phyloP scores from a whole-genome alignment of 768 basidiomycete species.

The Postia placenta region DNA sequence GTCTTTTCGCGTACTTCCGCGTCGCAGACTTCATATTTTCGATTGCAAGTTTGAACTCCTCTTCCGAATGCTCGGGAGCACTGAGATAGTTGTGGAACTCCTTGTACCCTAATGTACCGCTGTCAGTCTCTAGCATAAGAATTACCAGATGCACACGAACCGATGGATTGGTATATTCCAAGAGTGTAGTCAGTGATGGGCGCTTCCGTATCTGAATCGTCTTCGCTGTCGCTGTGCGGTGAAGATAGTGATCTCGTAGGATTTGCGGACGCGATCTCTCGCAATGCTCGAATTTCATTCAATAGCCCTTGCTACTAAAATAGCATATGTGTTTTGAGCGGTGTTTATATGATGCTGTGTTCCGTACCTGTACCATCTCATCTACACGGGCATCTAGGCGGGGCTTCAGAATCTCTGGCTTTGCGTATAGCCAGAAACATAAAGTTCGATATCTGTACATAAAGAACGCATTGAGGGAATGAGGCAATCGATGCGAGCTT shows the following conservation, averaged over 20 bases:
- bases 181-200: constrained; percentile 53
- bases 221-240: background rate
- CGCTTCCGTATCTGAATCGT: background rate
- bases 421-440: constrained; percentile 88
- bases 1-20: constrained; percentile 85
- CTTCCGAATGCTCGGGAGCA: constrained; percentile 29
- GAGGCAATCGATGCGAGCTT: background rate
- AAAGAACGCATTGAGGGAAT: too few relatives aligned
- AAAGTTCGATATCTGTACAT: constrained; percentile 84
- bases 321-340: background rate
- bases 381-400: constrained; percentile 81
- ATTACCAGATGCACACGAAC: constrained; percentile 30
- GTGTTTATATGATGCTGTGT: background rate
- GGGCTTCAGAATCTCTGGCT: constrained; percentile 50
- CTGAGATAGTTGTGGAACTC: constrained; percentile 74
- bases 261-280: constrained; percentile 17
- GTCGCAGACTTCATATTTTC: constrained; percentile 85
- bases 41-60: constrained; percentile 48
- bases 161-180: constrained; percentile 94
- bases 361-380: constrained; percentile 76
- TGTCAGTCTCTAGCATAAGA: constrained; percentile 4
- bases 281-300: constrained; percentile 64
- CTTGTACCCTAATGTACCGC: constrained; percentile 64
- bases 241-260: background rate
- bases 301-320: constrained; percentile 65